Base-by-base conservation (phyloP, 345 rosid genomes). In the Linum usitatissimum region DNA sequence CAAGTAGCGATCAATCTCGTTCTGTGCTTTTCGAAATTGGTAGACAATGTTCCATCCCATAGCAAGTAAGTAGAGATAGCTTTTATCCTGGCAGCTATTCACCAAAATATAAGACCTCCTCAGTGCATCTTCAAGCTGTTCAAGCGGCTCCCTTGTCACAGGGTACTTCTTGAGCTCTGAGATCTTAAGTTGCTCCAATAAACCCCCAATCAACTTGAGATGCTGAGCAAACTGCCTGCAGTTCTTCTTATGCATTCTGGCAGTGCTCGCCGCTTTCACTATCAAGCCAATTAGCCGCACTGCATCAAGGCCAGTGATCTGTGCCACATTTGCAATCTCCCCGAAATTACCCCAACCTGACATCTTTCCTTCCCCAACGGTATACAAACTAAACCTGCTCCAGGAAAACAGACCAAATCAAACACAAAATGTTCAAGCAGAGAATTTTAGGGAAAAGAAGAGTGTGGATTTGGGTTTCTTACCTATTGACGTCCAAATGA, bases 21-120 rank as follows among this genome's bases (percentile, higher is more conserved):
- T 84, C 76, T 90, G 99, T 15, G 93, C 95, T 77, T 83, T 93
- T 69, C 97, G 77, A 64, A 93, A 93, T 73, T 93, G 99, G 53
- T 93, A 93, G 55, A 93, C 99, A 36, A 93, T 90, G 77, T 90
- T 93, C 99, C 99, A 93, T 1, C 99, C 99, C 99, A 90, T 90
- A 20, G 99, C 99, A 58, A 93, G 76, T 82, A 93, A 74, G 72
- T 93, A 93, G 13, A 93, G 88, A 73, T 87, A 93, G 67, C 99
- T 93, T 63, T 87, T 70, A 64, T 93, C 99, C 61, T 91, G 91
- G 61, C 97, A 93, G 51, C 95, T 93, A 18, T 87, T 83, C 20
- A 93, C 94, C 66, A 93, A 69, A 39, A 90, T 69, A 70, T 78
- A 93, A 64, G 96, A 79, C 78, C 96, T 82, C 67, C 99, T 78